A percentile compares a stretch with the other conserved stretches of the same genome.
These are phyloP conservation scores for Aspergillus floridensis DNA, from an alignment of 2,329 filamentous ascomycete species.

Conservation along the genomic window DNA sequence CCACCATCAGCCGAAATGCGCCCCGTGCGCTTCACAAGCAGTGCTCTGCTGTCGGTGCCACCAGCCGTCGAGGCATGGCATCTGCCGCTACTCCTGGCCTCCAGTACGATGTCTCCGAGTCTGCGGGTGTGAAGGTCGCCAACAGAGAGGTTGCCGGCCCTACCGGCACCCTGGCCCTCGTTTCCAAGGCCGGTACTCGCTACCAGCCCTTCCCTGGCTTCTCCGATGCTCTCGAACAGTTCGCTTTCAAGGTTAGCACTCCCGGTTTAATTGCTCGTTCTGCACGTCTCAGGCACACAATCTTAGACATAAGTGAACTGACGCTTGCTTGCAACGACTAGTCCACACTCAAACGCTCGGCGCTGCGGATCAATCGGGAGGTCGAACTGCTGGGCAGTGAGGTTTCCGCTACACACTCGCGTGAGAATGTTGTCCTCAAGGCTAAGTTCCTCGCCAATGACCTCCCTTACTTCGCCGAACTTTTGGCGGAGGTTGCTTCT, in stretches of 20 bases:
- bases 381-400: conserved; percentile 91
- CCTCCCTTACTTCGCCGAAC: conserved; percentile 94
- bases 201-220: conserved; percentile 89
- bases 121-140: conserved; percentile 86
- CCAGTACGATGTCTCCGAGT: conserved; percentile 83
- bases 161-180: conserved; percentile 85
- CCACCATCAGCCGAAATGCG: conserved; percentile 62
- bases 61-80: conserved; percentile 61
- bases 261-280: conserved; percentile 22
- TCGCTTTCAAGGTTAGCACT: conserved; percentile 84
- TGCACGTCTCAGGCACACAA: background rate
- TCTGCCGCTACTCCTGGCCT: conserved; percentile 69
- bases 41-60: conserved; percentile 54
- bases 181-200: conserved; percentile 90
- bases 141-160: conserved; percentile 84
- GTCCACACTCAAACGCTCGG: conserved; percentile 79
- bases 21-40: conserved; percentile 60
- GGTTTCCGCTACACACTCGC: conserved; percentile 82
- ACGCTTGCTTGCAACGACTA: conserved; percentile 50
- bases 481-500: conserved; percentile 86
- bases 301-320: conserved; percentile 12
- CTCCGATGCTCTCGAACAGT: conserved; percentile 85
- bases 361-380: conserved; percentile 90
- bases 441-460: conserved; percentile 95
- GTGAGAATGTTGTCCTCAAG: conserved; percentile 88